Base-by-base conservation (phyloP, 805 yeast species). In the Gaillardinia entomophila region DNA sequence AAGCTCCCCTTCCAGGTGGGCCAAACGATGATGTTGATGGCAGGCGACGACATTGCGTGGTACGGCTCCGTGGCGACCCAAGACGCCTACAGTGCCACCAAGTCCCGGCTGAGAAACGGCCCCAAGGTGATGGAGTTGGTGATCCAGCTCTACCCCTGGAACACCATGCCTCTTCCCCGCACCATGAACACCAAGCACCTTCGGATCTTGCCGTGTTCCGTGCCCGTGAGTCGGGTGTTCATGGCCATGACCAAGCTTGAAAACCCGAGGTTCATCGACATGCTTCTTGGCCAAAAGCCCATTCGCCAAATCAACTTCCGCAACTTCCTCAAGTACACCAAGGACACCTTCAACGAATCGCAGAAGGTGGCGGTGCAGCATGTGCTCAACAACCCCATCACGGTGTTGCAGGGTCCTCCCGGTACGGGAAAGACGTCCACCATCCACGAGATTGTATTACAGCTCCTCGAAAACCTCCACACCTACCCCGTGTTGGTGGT, bases 401-500 rank as follows among this genome's bases (percentile, higher is more conserved):
- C 78, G 3, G 66, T 65, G 1, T 40, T 66, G 15, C 71, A 66
- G 39, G 72, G 72, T 14, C 71, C 72, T n/a, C 59, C 59, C 1
- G 59, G 59, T 11, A 64, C 71, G 6, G 72, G 71, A 37, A 65
- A 66, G 35, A 66, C 72, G 0, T 62, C 68, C 0, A 63, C 71
- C 1, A 65, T 63, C 34, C 63, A 51, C 37, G 71, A 63, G 36
- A 57, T 65, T 43, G 59, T 76, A 36, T 46, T 77, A 27, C 79
- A 78, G 45, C 61, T 78, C 36, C 58, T 79, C 34, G 71, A 67
- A 27, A 73, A 73, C 29, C 62, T 75, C 41, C 64, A 72, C 45
- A 66, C 77, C 2, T 75, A 66, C 43, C 87, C 87, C 1, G 76
- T 81, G 26, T 57, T 80, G 35, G 85, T 81, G 34, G 85, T 79